Evolutionary conservation across 2,329 filamentous ascomycete genomes (phyloP).

Genomic region (Pseudogymnoascus sp.): DNA sequence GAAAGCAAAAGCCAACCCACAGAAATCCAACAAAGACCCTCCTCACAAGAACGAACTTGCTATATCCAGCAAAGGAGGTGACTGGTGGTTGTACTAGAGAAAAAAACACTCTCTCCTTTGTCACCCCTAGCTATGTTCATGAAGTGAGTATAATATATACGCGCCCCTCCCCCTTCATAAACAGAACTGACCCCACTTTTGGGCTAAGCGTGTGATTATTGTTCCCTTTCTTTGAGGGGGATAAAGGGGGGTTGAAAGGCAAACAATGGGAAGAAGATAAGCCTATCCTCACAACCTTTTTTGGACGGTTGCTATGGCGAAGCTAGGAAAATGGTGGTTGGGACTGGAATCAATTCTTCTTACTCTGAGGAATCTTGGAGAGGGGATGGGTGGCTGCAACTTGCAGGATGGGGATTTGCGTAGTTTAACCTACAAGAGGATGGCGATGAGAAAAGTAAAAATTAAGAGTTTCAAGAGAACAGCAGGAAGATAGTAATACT

Average conservation of each 20-base stretch:
- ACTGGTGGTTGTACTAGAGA: too few relatives aligned
- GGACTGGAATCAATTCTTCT: neutral
- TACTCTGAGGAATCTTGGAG: too few relatives aligned
- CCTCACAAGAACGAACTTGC: too few relatives aligned
- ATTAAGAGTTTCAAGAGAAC: neutral
- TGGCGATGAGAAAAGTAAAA: neutral
- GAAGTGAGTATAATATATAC: neutral
- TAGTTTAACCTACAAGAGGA: neutral
- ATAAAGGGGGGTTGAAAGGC: neutral
- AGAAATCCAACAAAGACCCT: too few relatives aligned
- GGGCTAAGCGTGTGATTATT: neutral
- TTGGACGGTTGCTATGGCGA: neutral
- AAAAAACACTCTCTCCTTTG: too few relatives aligned
- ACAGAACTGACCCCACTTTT: neutral
- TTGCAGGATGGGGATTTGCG: neutral
- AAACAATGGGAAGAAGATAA: neutral
- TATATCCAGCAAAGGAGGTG: too few relatives aligned
- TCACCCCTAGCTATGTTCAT: too few relatives aligned
- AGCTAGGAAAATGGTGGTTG: neutral
- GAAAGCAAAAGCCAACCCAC: too few relatives aligned
- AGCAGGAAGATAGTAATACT: neutral
- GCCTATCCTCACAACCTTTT: neutral
- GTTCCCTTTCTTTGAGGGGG: neutral
- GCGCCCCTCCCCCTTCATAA: neutral
- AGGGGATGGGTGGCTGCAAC: neutral